Percentiles rank a stretch among this genome's conserved stretches.
Evolutionary conservation across 768 basidiomycete species (phyloP).

Genomic region (Rhodosporidiobolus sp.): DNA sequence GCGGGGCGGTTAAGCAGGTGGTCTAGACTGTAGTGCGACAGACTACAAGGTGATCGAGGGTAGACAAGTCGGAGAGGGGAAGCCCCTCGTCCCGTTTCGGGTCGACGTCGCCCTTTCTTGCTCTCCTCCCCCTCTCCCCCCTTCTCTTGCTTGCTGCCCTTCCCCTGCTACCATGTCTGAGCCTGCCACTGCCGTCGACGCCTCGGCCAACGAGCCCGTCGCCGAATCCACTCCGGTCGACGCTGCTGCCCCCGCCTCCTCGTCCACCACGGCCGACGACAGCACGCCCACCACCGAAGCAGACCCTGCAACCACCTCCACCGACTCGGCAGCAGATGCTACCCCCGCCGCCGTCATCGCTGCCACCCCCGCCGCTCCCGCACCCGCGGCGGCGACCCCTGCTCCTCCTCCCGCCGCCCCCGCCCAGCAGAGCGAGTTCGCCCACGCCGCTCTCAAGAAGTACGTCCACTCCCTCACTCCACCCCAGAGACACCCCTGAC

Average conservation of each 20-base stretch:
- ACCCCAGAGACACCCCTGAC: background rate
- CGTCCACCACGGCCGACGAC: background rate
- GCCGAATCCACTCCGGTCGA: background rate
- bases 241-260: slow-evolving; percentile 9
- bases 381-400: slow-evolving; percentile 1
- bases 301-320: background rate
- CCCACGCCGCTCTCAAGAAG: slow-evolving; percentile 46
- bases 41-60: too few species aligned
- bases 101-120: background rate
- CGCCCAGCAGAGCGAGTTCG: slow-evolving; percentile 38
- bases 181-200: slow-evolving; percentile 17
- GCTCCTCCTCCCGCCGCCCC: slow-evolving; percentile 17
- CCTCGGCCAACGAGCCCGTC: slow-evolving; percentile 14
- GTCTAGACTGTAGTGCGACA: background rate
- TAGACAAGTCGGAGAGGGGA: too few species aligned
- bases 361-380: slow-evolving; percentile 2
- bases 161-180: background rate
- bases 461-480: background rate
- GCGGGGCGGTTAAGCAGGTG: too few species aligned
- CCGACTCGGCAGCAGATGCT: background rate
- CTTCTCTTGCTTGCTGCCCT: background rate
- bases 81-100: too few species aligned
- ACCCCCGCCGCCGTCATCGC: background rate
- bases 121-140: background rate
- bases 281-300: background rate